phyloP scores from a whole-genome alignment of 2,329 filamentous ascomycete species.

The Cadophora sp. region DNA sequence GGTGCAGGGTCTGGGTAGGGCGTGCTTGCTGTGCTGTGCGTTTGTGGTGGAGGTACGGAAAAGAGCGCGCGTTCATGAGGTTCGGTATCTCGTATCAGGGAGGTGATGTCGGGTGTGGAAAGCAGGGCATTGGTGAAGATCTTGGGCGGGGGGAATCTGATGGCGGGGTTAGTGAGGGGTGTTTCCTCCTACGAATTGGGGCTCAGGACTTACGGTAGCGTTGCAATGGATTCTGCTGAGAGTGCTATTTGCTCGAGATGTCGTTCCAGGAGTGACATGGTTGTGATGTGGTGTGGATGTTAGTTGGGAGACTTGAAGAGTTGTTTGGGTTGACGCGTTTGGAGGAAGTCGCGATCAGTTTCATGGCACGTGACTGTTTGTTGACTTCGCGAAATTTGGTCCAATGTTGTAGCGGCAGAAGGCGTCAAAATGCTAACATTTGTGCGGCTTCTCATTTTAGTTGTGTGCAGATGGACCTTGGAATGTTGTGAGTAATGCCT shows the following conservation, averaged over 20 bases:
- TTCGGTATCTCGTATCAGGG: constrained; percentile 94
- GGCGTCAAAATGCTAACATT: neutral
- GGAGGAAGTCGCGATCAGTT: neutral
- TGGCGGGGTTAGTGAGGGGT: constrained; percentile 27
- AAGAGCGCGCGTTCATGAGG: constrained; percentile 93
- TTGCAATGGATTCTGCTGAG: constrained; percentile 78
- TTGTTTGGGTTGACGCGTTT: constrained; percentile 28
- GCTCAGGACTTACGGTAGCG: constrained; percentile 65
- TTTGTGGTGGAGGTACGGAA: constrained; percentile 73
- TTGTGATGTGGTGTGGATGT: constrained; percentile 30
- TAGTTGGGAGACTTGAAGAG: neutral
- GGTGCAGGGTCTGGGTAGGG: constrained; percentile 51
- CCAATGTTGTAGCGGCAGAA: neutral
- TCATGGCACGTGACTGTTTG: neutral
- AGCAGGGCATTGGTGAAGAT: constrained; percentile 96
- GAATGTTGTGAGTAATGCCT: too few species aligned
- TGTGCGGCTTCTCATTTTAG: too few species aligned
- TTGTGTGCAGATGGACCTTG: too few species aligned
- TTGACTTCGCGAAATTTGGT: neutral
- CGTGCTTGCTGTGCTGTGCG: constrained; percentile 52
- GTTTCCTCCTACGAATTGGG: constrained; percentile 29
- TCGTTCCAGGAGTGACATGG: constrained; percentile 71
- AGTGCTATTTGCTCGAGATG: constrained; percentile 80
- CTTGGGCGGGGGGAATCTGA: constrained; percentile 86
- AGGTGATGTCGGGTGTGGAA: constrained; percentile 87